A percentile compares a stretch with the other conserved stretches of the same genome.
Conservation (phyloP, 148 eudicot species). For the Fagopyrum esculentum region DNA sequence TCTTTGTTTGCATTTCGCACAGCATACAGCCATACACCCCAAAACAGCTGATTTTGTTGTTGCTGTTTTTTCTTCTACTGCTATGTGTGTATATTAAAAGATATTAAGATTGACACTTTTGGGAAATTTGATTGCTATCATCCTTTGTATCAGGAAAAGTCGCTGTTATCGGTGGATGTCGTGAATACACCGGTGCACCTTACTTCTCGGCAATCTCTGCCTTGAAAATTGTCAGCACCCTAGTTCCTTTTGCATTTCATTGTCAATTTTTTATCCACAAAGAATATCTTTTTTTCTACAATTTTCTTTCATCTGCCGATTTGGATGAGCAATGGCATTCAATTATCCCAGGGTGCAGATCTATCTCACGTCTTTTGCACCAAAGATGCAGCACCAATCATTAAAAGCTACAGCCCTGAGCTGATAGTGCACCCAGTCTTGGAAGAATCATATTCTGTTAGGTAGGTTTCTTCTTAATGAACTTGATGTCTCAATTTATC, state of each 20-base stretch:
- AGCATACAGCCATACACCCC: neutral
- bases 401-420: constrained; percentile 93
- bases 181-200: constrained; percentile 98
- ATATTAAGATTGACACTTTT: neutral
- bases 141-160: constrained; percentile 59
- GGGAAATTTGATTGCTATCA: neutral
- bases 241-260: neutral
- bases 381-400: constrained; percentile 92
- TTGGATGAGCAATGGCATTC: constrained; percentile 8
- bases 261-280: neutral
- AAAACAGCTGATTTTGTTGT: neutral
- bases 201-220: constrained; percentile 96
- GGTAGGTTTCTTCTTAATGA: constrained; percentile 27
- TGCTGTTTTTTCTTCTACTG: neutral
- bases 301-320: neutral
- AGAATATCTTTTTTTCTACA: neutral
- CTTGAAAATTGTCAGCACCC: constrained; percentile 71
- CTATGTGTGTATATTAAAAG: neutral
- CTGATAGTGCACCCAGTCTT: constrained; percentile 91
- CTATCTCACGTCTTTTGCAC: constrained; percentile 94
- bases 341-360: constrained; percentile 81
- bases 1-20: neutral
- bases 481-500: neutral
- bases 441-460: constrained; percentile 87
- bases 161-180: constrained; percentile 96